Evolutionary conservation across 345 rosid species (phyloP), one percentile per base, ranked within the genome.

Genomic region (Salix suchowensis): DNA sequence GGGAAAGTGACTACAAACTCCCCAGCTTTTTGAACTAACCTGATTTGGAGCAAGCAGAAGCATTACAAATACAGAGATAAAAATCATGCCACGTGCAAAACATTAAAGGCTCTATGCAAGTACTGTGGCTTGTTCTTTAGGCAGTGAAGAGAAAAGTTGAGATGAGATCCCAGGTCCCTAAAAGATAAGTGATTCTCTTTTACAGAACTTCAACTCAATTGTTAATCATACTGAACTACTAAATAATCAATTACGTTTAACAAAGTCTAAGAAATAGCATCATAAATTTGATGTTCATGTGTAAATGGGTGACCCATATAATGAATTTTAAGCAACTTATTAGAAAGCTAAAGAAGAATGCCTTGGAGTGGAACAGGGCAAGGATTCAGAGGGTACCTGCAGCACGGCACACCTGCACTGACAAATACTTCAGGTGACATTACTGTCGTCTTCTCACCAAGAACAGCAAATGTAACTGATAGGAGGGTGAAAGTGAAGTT

Each of bases 1-100:
- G 99, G 99, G 80, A 96, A 96, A 24, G 99, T 96, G 80, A 96
- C 92, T 46, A 96, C 97, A 82, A 89, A 96, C 73, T 96, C 99
- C 67, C 82, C 82, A 23, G 76, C 80, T 52, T 78, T 78, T 72
- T 78, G 80, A 65, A 78, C 80, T 66, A 78, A 72, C 80, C 80
- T 78, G 80, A 65, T 78, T 40, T 60, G 52, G 64, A 77, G 58
- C 61, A 70, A 70, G 46, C 14, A 10, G 32, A 15, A 24, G 39
- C 67, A 54, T 70, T 23, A 70, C 9, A 48, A 37, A 65, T 37
- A 58, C 13, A 66, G 12, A 50, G 72, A 78, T 28, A 32, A 48
- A 44, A 26, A 2, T 65, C 61, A 64, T 13, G 65, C 40, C 11
- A 19, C 21, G 21, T 58, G 61, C 40, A 58, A 76, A 76, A 37